Percentiles rank a stretch among this genome's conserved stretches.
Evolutionary conservation across 345 rosid genomes (phyloP).

Genomic region (Acer yangbiense): DNA sequence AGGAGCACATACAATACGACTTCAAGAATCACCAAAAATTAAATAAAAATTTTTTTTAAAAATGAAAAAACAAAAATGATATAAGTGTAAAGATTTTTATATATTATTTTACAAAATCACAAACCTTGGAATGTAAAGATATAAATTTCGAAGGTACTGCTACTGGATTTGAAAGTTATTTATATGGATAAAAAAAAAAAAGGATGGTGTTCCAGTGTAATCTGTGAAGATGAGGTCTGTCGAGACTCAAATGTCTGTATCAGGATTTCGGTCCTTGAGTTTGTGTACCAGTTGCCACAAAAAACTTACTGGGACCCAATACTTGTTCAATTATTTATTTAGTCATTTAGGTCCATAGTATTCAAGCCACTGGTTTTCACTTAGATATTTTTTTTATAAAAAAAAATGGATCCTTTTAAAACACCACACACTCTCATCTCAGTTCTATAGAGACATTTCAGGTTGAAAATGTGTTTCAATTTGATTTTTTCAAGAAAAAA

Average conservation of each 20-base stretch:
- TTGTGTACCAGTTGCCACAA: conserved; percentile 1
- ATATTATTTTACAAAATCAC: background rate
- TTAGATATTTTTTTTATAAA: background rate
- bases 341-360: background rate
- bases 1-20: background rate
- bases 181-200: too few relatives aligned
- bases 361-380: background rate
- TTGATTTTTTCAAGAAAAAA: too few relatives aligned
- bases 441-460: too few relatives aligned
- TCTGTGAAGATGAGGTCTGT: background rate
- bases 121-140: background rate
- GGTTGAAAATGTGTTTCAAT: too few relatives aligned
- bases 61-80: background rate
- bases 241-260: background rate
- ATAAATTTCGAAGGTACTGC: too few relatives aligned
- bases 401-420: too few relatives aligned
- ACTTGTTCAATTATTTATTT: background rate
- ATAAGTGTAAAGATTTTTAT: background rate
- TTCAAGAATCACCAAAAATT: background rate
- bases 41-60: background rate
- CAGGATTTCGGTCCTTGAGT: background rate
- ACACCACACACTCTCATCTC: too few relatives aligned
- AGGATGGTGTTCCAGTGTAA: too few relatives aligned
- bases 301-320: conserved; percentile 4
- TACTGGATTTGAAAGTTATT: too few relatives aligned